Evolutionary conservation across 345 rosid species (phyloP).

Genomic region (Bretschneidera sinensis): DNA sequence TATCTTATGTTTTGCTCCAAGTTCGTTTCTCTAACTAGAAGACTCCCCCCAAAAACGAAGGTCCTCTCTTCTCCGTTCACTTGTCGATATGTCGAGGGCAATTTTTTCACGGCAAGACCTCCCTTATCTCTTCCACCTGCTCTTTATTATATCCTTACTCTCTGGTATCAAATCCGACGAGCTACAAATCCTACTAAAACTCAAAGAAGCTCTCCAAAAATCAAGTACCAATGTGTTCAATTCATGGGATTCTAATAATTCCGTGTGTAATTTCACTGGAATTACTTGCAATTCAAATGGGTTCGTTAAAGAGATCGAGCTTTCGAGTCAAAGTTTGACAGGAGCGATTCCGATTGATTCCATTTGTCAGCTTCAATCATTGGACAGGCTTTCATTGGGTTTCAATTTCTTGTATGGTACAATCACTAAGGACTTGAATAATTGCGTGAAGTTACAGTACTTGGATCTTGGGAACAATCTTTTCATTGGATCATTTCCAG

Average conservation of each 20-base stretch:
- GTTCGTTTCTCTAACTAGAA: neutral
- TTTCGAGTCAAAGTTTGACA: conserved; percentile 35
- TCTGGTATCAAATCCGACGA: conserved; percentile 42
- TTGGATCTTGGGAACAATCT: conserved; percentile 72
- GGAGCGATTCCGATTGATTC: conserved; percentile 54
- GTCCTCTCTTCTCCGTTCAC: conserved; percentile 2
- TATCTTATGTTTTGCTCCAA: conserved; percentile 2
- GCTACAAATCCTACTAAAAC: conserved; percentile 39
- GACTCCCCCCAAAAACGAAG: too few relatives aligned
- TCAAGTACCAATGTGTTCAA: conserved; percentile 31
- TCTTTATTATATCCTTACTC: conserved; percentile 28
- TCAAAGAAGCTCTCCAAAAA: conserved; percentile 37
- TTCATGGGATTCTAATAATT: conserved; percentile 42
- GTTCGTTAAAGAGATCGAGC: conserved; percentile 61
- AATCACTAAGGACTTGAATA: conserved; percentile 32
- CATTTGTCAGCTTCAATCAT: conserved; percentile 48
- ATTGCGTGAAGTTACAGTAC: conserved; percentile 50
- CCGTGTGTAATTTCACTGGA: conserved; percentile 53
- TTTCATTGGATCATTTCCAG: conserved; percentile 61
- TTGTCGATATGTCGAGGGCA: conserved; percentile 28
- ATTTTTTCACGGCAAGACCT: conserved; percentile 1
- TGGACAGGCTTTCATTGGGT: conserved; percentile 69
- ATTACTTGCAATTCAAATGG: conserved; percentile 43
- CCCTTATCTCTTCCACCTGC: conserved; percentile 9
- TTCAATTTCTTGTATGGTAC: conserved; percentile 48